phyloP scores from a whole-genome alignment of 2,329 filamentous ascomycete species.

The Leptosphaerulina australis region DNA sequence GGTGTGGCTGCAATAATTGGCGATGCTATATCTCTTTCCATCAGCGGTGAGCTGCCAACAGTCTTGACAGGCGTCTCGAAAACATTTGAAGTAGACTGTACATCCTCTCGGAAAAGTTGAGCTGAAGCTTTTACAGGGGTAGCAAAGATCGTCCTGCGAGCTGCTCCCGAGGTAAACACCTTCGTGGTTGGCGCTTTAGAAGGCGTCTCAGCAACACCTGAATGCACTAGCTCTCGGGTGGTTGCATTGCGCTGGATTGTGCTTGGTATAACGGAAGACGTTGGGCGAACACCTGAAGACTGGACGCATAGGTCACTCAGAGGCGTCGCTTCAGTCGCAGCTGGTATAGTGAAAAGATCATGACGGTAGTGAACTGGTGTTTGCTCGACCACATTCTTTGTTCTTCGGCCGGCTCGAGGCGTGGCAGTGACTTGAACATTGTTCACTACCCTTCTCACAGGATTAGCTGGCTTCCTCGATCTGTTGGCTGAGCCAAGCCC shows the following conservation, averaged over 20 bases:
- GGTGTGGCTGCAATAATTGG: conserved; percentile 29
- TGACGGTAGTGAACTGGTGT: conserved; percentile 37
- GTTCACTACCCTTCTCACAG: conserved; percentile 38
- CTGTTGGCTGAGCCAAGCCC: conserved; percentile 32
- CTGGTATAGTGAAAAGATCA: conserved; percentile 31
- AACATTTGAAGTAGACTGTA: conserved; percentile 14
- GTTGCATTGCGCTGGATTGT: conserved; percentile 38
- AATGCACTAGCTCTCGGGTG: conserved; percentile 37
- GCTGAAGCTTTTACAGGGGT: conserved; percentile 37
- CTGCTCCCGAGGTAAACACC: conserved; percentile 32
- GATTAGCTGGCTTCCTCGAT: conserved; percentile 36
- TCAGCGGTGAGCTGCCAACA: conserved; percentile 20
- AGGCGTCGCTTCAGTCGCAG: conserved; percentile 24
- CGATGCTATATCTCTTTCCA: conserved; percentile 10
- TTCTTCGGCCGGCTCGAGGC: conserved; percentile 45
- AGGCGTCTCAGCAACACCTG: conserved; percentile 51
- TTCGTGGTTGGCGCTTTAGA: conserved; percentile 47
- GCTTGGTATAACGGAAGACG: conserved; percentile 32
- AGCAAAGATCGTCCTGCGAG: conserved; percentile 40
- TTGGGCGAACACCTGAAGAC: conserved; percentile 48
- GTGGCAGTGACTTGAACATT: conserved; percentile 53
- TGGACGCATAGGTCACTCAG: conserved; percentile 48
- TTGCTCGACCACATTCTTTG: conserved; percentile 40
- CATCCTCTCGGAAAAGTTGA: conserved; percentile 11
- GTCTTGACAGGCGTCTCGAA: conserved; percentile 36